Base-by-base conservation (phyloP, 495 filamentous ascomycete genomes). In the Patellaria atrata region DNA sequence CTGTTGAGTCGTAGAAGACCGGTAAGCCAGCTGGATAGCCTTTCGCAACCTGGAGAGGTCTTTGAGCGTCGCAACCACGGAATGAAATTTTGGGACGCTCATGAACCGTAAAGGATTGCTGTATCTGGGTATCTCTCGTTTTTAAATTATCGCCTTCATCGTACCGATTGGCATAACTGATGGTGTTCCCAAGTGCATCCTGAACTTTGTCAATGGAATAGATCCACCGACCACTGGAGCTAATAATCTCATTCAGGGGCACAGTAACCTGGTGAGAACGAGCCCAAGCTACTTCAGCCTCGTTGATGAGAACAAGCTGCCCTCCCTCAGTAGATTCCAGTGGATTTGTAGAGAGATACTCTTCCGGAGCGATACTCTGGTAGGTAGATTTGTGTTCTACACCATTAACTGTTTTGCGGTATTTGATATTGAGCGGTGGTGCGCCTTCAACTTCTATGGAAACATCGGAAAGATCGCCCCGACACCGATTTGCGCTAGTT, bases 141-240 rank as follows among this genome's bases (percentile, higher is more conserved):
- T 57, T 66, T 37, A 54, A 62, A 43, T 58, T 64, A 22, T 70
- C 77, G 41, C 67, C 64, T 19, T 87, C 79, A 30, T 78, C 71
- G 17, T 68, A 66, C 10, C 63, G 58, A 4, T 61, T 58, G n/a
- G 76, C 68, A 51, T 92, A 97, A 35, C 76, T 82, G 35, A 82
- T 77, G 24, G 79, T 56, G 46, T 97, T 97, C 11, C 87, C 89
- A 39, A 77, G 74, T 7, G 71, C 89, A 63, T 97, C 89, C 35
- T 79, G 68, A 19, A 97, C 82, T 51, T 92, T 81, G 50, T 94
- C 85, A 25, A 97, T 74, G 2, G 75, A 74, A 47, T 94, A 97
- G 36, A 75, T 61, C 87, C 87, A 97, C 12, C 71, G 62, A 24
- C 89, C 89, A 26, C 74, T 65, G 9, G 62, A 56, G 34, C 67